Base-by-base conservation (phyloP, 495 filamentous ascomycete genomes). In the Lepraria neglecta region DNA sequence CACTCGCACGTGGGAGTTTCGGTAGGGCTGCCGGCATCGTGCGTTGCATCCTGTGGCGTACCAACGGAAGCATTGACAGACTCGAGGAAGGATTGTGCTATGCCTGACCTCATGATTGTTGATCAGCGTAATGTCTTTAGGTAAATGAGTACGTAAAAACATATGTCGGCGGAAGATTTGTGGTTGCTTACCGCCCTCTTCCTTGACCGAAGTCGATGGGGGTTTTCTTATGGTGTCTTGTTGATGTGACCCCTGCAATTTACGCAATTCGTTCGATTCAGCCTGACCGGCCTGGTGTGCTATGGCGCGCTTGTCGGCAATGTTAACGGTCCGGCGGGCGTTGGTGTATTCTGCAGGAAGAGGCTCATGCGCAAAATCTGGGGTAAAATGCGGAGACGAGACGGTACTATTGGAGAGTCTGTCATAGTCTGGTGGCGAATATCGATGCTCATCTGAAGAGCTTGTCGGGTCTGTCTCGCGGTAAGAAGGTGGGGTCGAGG, bases 51-150 rank as follows among this genome's bases (percentile, higher is more conserved):
- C 48, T 70, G 60, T 30, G 78, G 69, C 51, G 73, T 71, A 47
- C 78, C 72, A 51, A 83, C 82, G 44, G 82, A 80, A n/a, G 79
- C 81, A 61, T 83, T 72, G 67, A 86, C 85, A 56, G 82, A 83
- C 66, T 81, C 80, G 42, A 87, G 83, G 66, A 91, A 91, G 19
- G 81, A 86, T 75, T 91, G 88, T 52, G 85, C 81, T 57, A 89
- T 79, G 62, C 78, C 79, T 81, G 66, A 59, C 48, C 65, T 67
- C 67, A 69, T 69, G 28, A 35, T 65, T 56, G 53, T 12, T 57
- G 48, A 55, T 67, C 54, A 67, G 62, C 35, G 38, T 53, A 53
- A 53, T 42, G 35, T 24, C 46, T 44, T 61, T 55, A 66, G 64
- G 58, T 68, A 63, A 68, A 44, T 56, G 60, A 56, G 38, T 64